These are phyloP conservation scores for Candida ipomoeae DNA, from an alignment of 805 yeast genomes.

Conservation along the genomic window DNA sequence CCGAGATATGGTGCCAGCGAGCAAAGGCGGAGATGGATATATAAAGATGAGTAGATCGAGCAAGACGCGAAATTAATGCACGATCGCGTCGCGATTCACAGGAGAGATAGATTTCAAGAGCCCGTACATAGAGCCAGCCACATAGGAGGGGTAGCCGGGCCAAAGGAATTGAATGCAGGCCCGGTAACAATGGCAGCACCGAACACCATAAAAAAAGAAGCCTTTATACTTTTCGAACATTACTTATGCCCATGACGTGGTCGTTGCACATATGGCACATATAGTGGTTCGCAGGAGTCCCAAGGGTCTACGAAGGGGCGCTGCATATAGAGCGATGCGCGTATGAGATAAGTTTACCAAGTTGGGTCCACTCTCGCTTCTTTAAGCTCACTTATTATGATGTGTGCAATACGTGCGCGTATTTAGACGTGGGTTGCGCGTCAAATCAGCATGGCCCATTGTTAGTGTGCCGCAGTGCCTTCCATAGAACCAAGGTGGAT, in stretches of 20 bases:
- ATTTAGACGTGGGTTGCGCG: background rate
- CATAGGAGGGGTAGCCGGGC: background rate
- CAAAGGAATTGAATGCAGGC: too few relatives aligned
- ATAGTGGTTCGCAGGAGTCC: background rate
- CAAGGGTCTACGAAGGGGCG: background rate
- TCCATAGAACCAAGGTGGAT: background rate
- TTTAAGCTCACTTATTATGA: background rate
- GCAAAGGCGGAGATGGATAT: slow-evolving; percentile 2
- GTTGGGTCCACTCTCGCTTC: background rate
- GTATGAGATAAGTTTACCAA: background rate
- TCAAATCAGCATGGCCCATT: background rate
- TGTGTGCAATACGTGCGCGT: background rate
- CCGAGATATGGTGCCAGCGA: background rate
- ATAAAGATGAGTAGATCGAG: slow-evolving; percentile 1
- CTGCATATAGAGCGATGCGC: background rate
- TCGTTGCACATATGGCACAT: too few relatives aligned
- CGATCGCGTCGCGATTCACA: slow-evolving; percentile 4
- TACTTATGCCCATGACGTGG: too few relatives aligned
- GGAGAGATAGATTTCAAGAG: background rate
- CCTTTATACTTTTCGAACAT: too few relatives aligned
- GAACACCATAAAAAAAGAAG: too few relatives aligned
- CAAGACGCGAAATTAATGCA: slow-evolving; percentile 1
- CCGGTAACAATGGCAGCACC: too few relatives aligned
- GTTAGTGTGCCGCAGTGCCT: background rate
- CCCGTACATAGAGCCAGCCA: background rate